Conservation (phyloP, 1,139 yeast genomes). For the Nakaseomyces sp. region DNA sequence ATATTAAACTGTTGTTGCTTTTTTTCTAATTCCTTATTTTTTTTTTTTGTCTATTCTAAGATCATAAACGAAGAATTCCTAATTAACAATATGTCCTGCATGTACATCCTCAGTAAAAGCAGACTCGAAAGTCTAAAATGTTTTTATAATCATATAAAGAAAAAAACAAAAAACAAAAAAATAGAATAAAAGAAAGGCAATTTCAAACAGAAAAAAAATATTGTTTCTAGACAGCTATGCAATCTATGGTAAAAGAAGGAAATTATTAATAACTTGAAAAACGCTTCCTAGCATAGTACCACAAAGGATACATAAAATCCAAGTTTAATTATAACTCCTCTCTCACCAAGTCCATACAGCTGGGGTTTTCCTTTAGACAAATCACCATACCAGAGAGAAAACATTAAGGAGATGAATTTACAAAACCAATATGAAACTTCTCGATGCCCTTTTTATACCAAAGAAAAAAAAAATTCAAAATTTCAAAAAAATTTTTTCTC, state of each 20-base stretch:
- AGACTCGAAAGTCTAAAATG: conserved; percentile 9
- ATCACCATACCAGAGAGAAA: too few species aligned
- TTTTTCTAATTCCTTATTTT: background rate
- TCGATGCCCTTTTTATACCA: background rate
- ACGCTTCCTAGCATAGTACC: background rate
- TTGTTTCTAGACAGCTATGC: too few species aligned
- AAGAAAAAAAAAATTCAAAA: too few species aligned
- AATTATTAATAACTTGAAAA: background rate
- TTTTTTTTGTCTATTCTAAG: conserved; percentile 7
- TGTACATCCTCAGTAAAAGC: conserved; percentile 32
- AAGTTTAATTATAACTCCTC: too few species aligned
- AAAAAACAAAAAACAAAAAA: background rate
- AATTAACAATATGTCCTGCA: conserved; percentile 33
- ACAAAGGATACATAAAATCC: too few species aligned
- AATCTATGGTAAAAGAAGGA: too few species aligned
- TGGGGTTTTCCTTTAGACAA: too few species aligned
- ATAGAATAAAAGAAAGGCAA: background rate
- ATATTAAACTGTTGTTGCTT: background rate
- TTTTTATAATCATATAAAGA: conserved; percentile 21
- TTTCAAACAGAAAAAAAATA: too few species aligned
- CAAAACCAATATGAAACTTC: background rate
- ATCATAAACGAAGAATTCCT: conserved; percentile 35
- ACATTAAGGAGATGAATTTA: background rate
- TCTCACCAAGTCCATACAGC: too few species aligned
- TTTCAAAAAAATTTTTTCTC: background rate